A percentile compares a stretch with the other conserved stretches of the same genome.
phyloP scores from a whole-genome alignment of 1,139 yeast species.

The Geotrichum klebahnii region DNA sequence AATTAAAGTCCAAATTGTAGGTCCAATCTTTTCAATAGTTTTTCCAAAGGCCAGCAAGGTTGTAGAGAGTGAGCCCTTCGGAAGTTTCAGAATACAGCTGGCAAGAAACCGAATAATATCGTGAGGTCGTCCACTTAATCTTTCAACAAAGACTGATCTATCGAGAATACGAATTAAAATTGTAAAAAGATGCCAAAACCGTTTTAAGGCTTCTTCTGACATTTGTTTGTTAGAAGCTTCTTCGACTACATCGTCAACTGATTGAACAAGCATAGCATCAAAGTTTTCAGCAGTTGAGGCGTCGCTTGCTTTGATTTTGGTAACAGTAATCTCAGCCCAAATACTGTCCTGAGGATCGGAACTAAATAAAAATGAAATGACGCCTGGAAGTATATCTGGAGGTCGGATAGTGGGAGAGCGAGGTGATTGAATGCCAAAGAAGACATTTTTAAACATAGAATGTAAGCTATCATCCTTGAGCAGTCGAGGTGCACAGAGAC shows the following conservation, averaged over 20 bases:
- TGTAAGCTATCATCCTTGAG: constrained; percentile 21
- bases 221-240: constrained; percentile 11
- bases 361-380: constrained; percentile 34
- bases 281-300: constrained; percentile 20
- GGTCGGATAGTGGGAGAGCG: constrained; percentile 29
- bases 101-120: constrained; percentile 17
- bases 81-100: constrained; percentile 12
- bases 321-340: constrained; percentile 31
- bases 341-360: constrained; percentile 27
- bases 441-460: constrained; percentile 27
- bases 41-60: constrained; percentile 15
- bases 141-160: constrained; percentile 18
- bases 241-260: constrained; percentile 22
- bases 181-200: constrained; percentile 17
- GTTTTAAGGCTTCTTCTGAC: constrained; percentile 10
- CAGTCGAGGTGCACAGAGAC: constrained; percentile 31
- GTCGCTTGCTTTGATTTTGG: constrained; percentile 19
- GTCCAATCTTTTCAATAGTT: constrained; percentile 15
- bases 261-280: constrained; percentile 24
- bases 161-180: constrained; percentile 18
- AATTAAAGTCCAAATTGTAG: constrained; percentile 18
- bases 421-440: constrained; percentile 30
- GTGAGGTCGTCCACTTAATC: constrained; percentile 13
- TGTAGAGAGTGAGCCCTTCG: constrained; percentile 15
- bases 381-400: constrained; percentile 33